These are phyloP conservation scores for Mycena amicta DNA, from an alignment of 768 basidiomycete species.

Conservation along the genomic window DNA sequence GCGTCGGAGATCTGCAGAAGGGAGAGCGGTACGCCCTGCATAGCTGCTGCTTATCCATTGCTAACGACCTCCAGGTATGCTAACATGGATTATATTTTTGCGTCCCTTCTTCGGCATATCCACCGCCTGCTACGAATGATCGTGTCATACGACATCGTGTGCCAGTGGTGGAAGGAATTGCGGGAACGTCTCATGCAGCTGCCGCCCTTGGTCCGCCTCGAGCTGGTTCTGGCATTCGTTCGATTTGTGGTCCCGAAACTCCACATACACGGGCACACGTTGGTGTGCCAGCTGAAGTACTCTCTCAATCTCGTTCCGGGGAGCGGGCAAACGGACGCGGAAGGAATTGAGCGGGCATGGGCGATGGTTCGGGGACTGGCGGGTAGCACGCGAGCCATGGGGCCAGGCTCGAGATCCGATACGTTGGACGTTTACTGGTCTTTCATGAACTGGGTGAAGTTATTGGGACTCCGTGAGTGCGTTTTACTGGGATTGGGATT, in stretches of 20 bases:
- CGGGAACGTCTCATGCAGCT: not conserved
- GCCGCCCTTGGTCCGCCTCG: not conserved
- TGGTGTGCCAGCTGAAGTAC: slow-evolving; percentile 19
- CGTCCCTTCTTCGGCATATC: slow-evolving; percentile 3
- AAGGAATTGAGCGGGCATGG: slow-evolving; percentile 40
- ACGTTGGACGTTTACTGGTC: slow-evolving; percentile 40
- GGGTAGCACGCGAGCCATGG: slow-evolving; percentile 34
- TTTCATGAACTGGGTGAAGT: slow-evolving; percentile 38
- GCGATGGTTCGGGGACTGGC: slow-evolving; percentile 27
- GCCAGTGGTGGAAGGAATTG: slow-evolving; percentile 27
- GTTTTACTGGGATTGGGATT: not conserved
- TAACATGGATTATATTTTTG: slow-evolving; percentile 27
- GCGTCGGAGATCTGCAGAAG: slow-evolving; percentile 20
- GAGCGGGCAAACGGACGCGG: no score
- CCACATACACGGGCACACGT: slow-evolving; percentile 18
- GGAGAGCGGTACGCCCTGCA: not conserved
- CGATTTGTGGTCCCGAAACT: slow-evolving; percentile 25
- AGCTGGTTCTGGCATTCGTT: slow-evolving; percentile 22
- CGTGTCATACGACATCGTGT: slow-evolving; percentile 36
- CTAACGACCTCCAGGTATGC: slow-evolving; percentile 15
- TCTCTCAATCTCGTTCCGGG: slow-evolving; percentile 32
- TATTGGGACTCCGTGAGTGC: slow-evolving; percentile 25
- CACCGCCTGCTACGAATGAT: no score
- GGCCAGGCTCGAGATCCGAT: slow-evolving; percentile 28
- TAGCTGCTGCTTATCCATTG: not conserved